phyloP scores from a whole-genome alignment of 768 basidiomycete species.

The Hysterangium stoloniferum region DNA sequence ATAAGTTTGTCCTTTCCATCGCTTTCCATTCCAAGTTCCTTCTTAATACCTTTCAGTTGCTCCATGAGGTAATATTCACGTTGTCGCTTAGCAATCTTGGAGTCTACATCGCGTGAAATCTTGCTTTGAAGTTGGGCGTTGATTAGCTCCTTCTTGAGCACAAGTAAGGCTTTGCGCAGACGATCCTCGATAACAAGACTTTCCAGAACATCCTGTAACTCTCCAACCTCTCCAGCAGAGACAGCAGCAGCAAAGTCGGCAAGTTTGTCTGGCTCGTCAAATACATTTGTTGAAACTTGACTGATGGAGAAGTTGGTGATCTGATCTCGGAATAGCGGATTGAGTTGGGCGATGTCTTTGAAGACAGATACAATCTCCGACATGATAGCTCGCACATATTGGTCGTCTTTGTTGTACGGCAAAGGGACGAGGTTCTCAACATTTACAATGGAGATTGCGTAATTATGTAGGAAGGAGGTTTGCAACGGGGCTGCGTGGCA shows the following conservation, averaged over 20 bases:
- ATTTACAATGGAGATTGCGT: constrained; percentile 80
- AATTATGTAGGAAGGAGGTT: constrained; percentile 77
- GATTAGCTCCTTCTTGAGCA: constrained; percentile 96
- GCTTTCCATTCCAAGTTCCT: constrained; percentile 90
- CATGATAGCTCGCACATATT: constrained; percentile 93
- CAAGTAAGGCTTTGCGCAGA: constrained; percentile 80
- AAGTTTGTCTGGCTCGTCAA: constrained; percentile 95
- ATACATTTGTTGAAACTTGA: constrained; percentile 87
- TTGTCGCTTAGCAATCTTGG: constrained; percentile 90
- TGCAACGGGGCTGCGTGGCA: constrained; percentile 50
- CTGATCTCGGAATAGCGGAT: constrained; percentile 96
- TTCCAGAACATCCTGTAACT: constrained; percentile 91
- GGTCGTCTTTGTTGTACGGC: constrained; percentile 87
- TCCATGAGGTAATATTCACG: constrained; percentile 96
- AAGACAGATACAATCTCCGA: constrained; percentile 94
- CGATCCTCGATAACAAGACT: constrained; percentile 80
- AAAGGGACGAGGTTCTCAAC: constrained; percentile 77
- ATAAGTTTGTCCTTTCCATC: constrained; percentile 94
- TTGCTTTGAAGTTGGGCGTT: constrained; percentile 93
- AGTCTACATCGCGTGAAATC: constrained; percentile 87
- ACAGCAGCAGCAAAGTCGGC: constrained; percentile 98
- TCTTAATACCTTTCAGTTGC: constrained; percentile 93
- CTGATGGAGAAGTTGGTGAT: constrained; percentile 95
- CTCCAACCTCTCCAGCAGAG: constrained; percentile 83
- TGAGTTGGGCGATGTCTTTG: constrained; percentile 96